Base-by-base conservation (phyloP, 768 basidiomycete species). In the Strobilomyces echinocephalus region DNA sequence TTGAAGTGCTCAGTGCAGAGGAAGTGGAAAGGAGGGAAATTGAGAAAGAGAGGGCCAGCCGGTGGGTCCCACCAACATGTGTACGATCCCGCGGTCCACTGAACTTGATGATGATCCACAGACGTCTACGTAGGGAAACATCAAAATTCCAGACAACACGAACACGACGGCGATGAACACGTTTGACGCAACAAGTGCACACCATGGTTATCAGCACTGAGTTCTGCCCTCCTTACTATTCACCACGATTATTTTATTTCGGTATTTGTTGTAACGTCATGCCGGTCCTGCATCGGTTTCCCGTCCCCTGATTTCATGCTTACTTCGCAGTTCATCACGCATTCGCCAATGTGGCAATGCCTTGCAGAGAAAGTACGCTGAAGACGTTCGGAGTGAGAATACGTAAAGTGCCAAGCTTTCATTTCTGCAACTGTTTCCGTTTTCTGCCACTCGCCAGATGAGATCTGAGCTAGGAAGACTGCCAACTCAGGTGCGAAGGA, bases 11-110 rank as follows among this genome's bases (percentile, higher is more conserved):
- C 58, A 91, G 77, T 4, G 80, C 85, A 18, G 97, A 97, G 70
- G 97, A 99, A 68, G 85, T 97, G 53, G 95, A 95, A 70, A 76
- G 83, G 71, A 80, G 91, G 63, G 94, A 97, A 73, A 72, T 88
- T 40, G 93, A 95, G 74, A 81, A 84, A 65, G 94, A 91, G 72
- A 74, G 92, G 54, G 88, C 89, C 1, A 89, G 85, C 63, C 76
- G 91, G 71, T 72, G 59, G 36, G 78, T 75, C 18, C 4, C 18
- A 8, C 31, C 26, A 26, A 40, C 43, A 43, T 42, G 52, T n/a
- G 9, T 50, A 31, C 26, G 52, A 34, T 39, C 11, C 24, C 43
- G 28, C 28, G 34, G 39, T 40, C 16, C 20, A 41, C 33, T 53
- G 54, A 58, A 48, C 35, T 3, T 26, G 49, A 50, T 56, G 49